A percentile compares a stretch with the other conserved stretches of the same genome.
phyloP scores from a whole-genome alignment of 305 asterid species.

The Lippia alba region DNA sequence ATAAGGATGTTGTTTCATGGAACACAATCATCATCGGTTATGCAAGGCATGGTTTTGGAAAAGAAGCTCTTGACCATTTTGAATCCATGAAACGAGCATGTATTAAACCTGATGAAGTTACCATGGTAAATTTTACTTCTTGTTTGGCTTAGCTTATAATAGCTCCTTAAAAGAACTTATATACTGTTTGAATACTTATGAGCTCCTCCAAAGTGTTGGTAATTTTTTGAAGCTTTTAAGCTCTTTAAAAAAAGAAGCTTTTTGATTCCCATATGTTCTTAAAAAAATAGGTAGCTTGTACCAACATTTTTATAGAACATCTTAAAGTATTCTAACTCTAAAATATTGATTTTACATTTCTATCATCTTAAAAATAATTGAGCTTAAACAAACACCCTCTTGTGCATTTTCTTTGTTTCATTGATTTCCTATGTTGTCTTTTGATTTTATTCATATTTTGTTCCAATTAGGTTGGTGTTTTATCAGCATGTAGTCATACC shows the following conservation, averaged over 20 bases:
- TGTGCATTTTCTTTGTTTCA: neutral
- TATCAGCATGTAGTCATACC: conserved; percentile 85
- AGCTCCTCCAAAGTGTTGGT: neutral
- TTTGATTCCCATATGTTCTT: too few species aligned
- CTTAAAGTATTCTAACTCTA: too few species aligned
- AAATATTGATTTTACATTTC: too few species aligned
- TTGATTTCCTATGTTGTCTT: conserved; percentile 1
- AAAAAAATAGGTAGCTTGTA: neutral
- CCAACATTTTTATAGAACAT: neutral
- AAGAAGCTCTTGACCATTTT: conserved; percentile 71
- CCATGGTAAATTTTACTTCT: conserved; percentile 65
- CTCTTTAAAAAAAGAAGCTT: neutral
- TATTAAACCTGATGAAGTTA: conserved; percentile 79
- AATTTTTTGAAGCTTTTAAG: neutral
- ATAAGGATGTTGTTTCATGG: conserved; percentile 87
- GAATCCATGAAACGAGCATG: conserved; percentile 61
- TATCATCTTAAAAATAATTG: too few species aligned
- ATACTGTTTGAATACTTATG: neutral
- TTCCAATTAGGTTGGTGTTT: conserved; percentile 68
- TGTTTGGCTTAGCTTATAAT: neutral
- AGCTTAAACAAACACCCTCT: too few species aligned
- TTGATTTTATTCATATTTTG: conserved; percentile 16
- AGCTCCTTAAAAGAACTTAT: neutral
- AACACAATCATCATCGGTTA: conserved; percentile 84
- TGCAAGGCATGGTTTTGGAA: conserved; percentile 89